These are phyloP conservation scores for Eruca vesicaria DNA, from an alignment of 441 rosid genomes.

Conservation along the genomic window DNA sequence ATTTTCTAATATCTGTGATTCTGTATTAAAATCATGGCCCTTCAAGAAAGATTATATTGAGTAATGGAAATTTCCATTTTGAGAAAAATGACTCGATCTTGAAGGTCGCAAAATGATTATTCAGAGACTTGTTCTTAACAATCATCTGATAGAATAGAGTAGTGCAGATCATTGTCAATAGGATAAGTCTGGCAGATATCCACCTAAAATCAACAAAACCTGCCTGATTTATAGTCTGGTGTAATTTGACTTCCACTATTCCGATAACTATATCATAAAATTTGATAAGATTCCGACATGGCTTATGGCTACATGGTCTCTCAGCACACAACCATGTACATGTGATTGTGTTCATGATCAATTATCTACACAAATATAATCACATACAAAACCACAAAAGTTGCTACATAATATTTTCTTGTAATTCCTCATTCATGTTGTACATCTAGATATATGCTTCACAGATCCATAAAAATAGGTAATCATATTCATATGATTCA, in stretches of 20 bases:
- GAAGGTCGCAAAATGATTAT: neutral
- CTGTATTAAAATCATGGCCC: neutral
- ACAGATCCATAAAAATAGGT: neutral
- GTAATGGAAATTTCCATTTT: neutral
- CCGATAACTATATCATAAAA: neutral
- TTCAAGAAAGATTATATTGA: neutral
- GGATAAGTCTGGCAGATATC: neutral
- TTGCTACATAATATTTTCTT: neutral
- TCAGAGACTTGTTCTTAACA: neutral
- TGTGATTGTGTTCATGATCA: neutral
- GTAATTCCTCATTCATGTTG: neutral
- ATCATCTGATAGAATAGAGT: too few relatives aligned
- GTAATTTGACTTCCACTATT: neutral
- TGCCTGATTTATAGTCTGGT: neutral
- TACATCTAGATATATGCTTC: neutral
- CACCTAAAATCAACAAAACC: neutral
- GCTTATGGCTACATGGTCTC: neutral
- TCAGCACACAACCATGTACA: neutral
- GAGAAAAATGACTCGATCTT: neutral
- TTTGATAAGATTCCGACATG: neutral
- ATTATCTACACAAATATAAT: neutral
- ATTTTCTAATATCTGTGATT: neutral
- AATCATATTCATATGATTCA: neutral
- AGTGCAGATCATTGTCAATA: neutral
- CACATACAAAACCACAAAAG: neutral